Percentiles rank a stretch among this genome's conserved stretches.
Evolutionary conservation across 352 stramenopile species (phyloP).

Genomic region (Globisporangium barbulae): DNA sequence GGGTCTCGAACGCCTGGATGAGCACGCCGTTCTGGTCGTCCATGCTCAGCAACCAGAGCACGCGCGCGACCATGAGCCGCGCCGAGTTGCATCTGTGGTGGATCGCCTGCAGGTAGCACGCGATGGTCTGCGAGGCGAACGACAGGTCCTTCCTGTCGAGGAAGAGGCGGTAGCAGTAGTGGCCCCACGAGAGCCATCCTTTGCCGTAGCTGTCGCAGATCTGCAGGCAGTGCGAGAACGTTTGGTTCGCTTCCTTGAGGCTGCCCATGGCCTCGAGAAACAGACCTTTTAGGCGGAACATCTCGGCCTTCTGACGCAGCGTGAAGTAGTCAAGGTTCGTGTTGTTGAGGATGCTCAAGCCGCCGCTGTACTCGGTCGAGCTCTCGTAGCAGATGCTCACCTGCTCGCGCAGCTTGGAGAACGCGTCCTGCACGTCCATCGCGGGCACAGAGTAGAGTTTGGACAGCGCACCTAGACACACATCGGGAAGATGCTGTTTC

Average conservation of each 20-base stretch:
- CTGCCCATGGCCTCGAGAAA: conserved; percentile 87
- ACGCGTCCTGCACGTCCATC: conserved; percentile 93
- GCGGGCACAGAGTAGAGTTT: conserved; percentile 87
- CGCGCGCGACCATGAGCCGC: conserved; percentile 86
- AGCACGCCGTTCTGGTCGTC: conserved; percentile 77
- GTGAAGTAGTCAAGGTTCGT: conserved; percentile 94
- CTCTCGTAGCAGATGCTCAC: conserved; percentile 92
- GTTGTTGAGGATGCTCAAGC: conserved; percentile 91
- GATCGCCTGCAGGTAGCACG: conserved; percentile 93
- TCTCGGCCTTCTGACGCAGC: conserved; percentile 89
- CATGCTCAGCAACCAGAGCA: conserved; percentile 89
- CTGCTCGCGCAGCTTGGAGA: conserved; percentile 91
- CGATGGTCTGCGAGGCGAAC: conserved; percentile 88
- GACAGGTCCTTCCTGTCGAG: conserved; percentile 66
- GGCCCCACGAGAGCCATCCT: conserved; percentile 94
- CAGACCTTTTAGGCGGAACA: conserved; percentile 90
- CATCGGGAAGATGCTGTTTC: conserved; percentile 88
- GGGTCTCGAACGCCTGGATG: conserved; percentile 90
- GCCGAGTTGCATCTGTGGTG: conserved; percentile 88
- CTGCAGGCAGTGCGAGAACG: conserved; percentile 90
- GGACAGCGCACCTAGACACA: conserved; percentile 80
- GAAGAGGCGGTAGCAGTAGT: conserved; percentile 89
- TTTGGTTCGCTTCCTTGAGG: conserved; percentile 81
- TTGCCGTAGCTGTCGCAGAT: conserved; percentile 92
- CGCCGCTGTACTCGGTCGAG: conserved; percentile 81